Evolutionary conservation across 140 eudicot species (phyloP), one percentile per base, ranked within the genome.

Genomic region (Artemisia princeps): DNA sequence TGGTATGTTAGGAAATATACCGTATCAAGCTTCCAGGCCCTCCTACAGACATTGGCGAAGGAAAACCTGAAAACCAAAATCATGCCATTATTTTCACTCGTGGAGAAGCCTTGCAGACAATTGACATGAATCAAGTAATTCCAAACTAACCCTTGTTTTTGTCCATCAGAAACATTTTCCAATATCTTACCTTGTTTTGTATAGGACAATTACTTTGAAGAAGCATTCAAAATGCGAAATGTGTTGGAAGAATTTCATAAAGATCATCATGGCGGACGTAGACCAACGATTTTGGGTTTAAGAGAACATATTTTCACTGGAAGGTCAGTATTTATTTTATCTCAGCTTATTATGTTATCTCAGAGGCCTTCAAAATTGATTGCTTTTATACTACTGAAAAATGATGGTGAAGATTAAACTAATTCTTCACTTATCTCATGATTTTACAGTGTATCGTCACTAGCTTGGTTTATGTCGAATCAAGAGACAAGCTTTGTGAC

Each of bases 381-480:
- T 66, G 40, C 49, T 60, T 28, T 57, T 46, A 17, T 24, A 30
- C 17, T 28, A 63, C 42, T 13, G 11, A 57, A n/a, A 55, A 51
- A 37, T 51, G 45, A 45, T 6, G 33, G 67, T 55, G 26, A 26
- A 26, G 33, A 24, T 16, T 60, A 51, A 26, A 52, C 15, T 52
- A 68, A 51, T 55, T 17, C 42, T 69, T 14, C 51, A 11, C 55
- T 50, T 26, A 8, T 57, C 50, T 28, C 71, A 8, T 59, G 77
- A 37, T 53, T 57, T 72, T 67, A 26, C 88, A 92, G 98, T 88
- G 98, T 92, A 55, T 92, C 98, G 6, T 92, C 98, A 57, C 86
- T 88, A 45, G 98, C 96, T 68, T 92, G 98, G 98, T 92, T 92
- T 83, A 92, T 92, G 98, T 92, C 98, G 76, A 92, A 92, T 80